These are phyloP conservation scores for Vairimorpha ceranae DNA, from an alignment of 371 early-diverging fungal species.

Conservation along the genomic window DNA sequence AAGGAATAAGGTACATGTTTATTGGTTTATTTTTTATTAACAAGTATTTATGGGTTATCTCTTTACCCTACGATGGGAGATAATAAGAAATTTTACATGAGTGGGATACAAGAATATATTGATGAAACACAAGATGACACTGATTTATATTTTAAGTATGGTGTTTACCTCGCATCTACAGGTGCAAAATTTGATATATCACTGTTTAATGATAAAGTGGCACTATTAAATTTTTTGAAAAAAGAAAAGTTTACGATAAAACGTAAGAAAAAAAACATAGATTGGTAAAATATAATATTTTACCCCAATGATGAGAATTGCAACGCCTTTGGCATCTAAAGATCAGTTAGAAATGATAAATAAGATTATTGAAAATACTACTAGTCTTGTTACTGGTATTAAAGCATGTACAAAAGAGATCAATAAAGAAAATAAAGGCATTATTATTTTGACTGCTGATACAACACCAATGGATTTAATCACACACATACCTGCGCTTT, in stretches of 20 bases:
- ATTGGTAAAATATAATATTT: constrained; percentile 14
- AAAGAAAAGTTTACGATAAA: background rate
- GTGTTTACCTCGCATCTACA: background rate
- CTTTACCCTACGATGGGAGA: background rate
- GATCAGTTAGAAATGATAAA: constrained; percentile 28
- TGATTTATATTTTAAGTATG: background rate
- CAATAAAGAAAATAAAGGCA: constrained; percentile 53
- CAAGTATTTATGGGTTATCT: no score
- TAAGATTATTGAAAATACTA: background rate
- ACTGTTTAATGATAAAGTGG: background rate
- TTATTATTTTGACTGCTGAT: constrained; percentile 85
- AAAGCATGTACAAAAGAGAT: constrained; percentile 40
- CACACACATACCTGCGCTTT: constrained; percentile 86
- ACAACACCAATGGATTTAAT: constrained; percentile 91
- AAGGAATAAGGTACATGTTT: no score
- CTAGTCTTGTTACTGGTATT: constrained; percentile 34
- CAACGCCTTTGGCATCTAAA: constrained; percentile 38
- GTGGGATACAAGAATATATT: background rate
- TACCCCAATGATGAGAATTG: constrained; percentile 46
- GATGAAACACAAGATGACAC: background rate
- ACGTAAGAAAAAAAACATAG: background rate
- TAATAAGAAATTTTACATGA: background rate
- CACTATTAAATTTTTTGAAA: background rate
- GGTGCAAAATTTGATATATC: background rate
- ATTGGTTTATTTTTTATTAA: no score